These are phyloP conservation scores for Leishmania braziliensis DNA, from an alignment of 208 protist species.

Conservation along the genomic window DNA sequence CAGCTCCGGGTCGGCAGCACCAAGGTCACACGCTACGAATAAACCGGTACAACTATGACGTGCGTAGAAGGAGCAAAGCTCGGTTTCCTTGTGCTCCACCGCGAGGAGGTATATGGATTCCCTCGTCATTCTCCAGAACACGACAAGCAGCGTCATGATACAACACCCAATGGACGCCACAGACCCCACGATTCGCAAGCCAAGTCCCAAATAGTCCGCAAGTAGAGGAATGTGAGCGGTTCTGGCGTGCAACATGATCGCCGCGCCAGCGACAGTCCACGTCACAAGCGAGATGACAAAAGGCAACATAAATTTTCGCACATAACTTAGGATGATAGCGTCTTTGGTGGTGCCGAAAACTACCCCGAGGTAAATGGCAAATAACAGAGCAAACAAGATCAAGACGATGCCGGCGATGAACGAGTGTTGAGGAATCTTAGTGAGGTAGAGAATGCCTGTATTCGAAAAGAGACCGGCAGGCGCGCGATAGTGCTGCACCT, in stretches of 20 bases:
- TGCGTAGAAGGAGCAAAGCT: constrained; percentile 17
- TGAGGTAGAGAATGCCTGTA: constrained; percentile 70
- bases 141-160: background rate
- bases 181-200: background rate
- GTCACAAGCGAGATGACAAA: background rate
- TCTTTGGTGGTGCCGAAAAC: background rate
- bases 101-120: background rate
- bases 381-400: constrained; percentile 20
- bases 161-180: background rate
- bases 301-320: background rate
- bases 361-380: background rate
- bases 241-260: background rate
- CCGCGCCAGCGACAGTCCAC: background rate
- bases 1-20: background rate
- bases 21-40: background rate
- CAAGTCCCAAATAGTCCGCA: background rate
- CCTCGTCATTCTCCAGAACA: background rate
- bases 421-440: constrained; percentile 52
- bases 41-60: constrained; percentile 17
- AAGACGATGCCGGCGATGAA: constrained; percentile 48
- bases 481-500: constrained; percentile 36
- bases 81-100: background rate
- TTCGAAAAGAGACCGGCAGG: constrained; percentile 45
- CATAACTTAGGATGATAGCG: background rate
- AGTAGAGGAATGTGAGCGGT: background rate